phyloP scores from a whole-genome alignment of 2,329 filamentous ascomycete species.

The Colletotrichum sansevieriae region DNA sequence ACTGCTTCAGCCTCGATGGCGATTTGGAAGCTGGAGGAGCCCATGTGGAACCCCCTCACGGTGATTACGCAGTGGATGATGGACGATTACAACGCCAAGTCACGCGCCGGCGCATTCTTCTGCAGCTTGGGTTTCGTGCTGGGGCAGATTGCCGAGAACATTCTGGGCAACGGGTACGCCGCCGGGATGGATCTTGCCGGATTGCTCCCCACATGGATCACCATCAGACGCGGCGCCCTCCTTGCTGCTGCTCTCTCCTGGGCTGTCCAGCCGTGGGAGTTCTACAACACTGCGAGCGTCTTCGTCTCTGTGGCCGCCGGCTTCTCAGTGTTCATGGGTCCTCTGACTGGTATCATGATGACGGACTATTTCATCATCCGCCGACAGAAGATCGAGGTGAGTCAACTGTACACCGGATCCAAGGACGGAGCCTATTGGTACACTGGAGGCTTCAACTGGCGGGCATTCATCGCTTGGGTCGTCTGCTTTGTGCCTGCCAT shows the following conservation, averaged over 20 bases:
- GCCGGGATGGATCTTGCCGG: conserved; percentile 49
- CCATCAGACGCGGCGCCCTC: conserved; percentile 47
- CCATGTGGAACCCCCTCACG: conserved; percentile 46
- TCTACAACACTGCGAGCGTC: conserved; percentile 47
- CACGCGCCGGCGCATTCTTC: conserved; percentile 49
- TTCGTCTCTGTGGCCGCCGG: conserved; percentile 47
- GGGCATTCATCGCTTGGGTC: conserved; percentile 50
- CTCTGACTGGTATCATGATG: conserved; percentile 49
- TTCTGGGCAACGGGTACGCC: conserved; percentile 48
- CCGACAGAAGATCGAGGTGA: conserved; percentile 52
- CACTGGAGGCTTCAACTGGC: conserved; percentile 51
- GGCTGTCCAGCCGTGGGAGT: conserved; percentile 49
- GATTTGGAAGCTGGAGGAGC: conserved; percentile 45
- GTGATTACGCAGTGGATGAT: conserved; percentile 48
- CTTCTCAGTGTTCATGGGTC: conserved; percentile 49
- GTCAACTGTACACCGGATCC: conserved; percentile 52
- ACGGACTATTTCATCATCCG: conserved; percentile 50
- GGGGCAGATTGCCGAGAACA: conserved; percentile 48
- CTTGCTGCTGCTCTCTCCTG: conserved; percentile 45
- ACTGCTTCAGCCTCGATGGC: conserved; percentile 47
- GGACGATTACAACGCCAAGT: conserved; percentile 45
- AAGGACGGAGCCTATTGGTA: conserved; percentile 55
- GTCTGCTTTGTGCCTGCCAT: conserved; percentile 49
- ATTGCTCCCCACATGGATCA: conserved; percentile 47
- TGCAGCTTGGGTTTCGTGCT: conserved; percentile 46